These are phyloP conservation scores for Rhodotorula sp. DNA, from an alignment of 1,284 basidiomycete genomes.

Conservation along the genomic window DNA sequence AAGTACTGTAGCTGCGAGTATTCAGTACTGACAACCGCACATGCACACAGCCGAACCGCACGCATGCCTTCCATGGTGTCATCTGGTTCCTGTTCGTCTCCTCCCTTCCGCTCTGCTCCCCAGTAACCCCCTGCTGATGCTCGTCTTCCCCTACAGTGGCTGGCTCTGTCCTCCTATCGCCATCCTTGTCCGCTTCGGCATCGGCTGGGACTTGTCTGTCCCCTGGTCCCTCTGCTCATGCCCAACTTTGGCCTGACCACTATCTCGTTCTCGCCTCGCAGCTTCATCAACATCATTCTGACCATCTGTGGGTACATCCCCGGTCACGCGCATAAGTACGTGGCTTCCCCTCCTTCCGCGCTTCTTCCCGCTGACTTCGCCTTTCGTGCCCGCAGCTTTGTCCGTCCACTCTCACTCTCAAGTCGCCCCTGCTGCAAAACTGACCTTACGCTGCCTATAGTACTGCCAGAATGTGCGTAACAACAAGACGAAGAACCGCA, in stretches of 20 bases:
- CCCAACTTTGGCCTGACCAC: background rate
- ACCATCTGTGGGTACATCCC: constrained; percentile 90
- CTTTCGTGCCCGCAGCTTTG: constrained; percentile 11
- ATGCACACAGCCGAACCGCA: constrained; percentile 47
- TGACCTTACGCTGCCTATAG: background rate
- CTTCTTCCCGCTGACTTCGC: background rate
- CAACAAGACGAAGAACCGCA: constrained; percentile 86
- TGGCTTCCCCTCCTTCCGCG: constrained; percentile 6
- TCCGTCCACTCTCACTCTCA: background rate
- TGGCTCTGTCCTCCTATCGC: constrained; percentile 56
- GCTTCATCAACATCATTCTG: constrained; percentile 81
- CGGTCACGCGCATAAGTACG: constrained; percentile 57
- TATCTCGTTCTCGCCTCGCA: background rate
- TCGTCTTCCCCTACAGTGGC: constrained; percentile 13
- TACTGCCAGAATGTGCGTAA: constrained; percentile 80
- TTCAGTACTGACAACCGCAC: no score
- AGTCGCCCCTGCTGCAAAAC: background rate
- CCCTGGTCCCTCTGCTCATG: no score
- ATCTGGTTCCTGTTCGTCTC: constrained; percentile 75
- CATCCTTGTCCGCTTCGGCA: constrained; percentile 90
- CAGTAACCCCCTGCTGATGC: background rate
- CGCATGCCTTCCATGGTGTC: constrained; percentile 80
- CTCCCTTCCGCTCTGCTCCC: no score
- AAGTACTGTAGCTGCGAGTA: background rate
- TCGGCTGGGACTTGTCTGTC: constrained; percentile 63